A percentile compares a stretch with the other conserved stretches of the same genome.
These are phyloP conservation scores for Leishmania mexicana DNA, from an alignment of 208 protist species.

Conservation along the genomic window DNA sequence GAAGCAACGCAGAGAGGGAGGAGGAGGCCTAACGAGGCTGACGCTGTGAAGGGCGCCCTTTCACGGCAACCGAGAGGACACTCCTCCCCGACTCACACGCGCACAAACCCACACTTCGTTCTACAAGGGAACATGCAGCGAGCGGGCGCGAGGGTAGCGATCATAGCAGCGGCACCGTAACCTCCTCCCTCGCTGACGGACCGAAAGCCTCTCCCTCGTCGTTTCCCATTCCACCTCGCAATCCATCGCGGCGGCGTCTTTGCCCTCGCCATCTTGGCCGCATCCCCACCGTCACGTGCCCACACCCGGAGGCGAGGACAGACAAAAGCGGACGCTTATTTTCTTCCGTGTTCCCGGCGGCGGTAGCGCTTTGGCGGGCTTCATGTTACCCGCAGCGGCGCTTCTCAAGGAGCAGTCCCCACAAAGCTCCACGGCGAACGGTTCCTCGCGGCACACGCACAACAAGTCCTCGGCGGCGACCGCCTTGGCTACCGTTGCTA, in stretches of 20 bases:
- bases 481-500: not conserved
- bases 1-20: not conserved
- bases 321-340: not conserved
- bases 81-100: not conserved
- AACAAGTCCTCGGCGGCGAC: slow-evolving; percentile 15
- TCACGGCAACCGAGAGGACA: not conserved
- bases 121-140: not conserved
- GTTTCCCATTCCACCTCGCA: not conserved
- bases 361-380: not conserved
- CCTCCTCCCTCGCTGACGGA: not conserved
- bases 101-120: not conserved
- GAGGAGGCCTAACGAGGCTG: not conserved
- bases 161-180: not conserved
- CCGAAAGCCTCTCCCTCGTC: not conserved
- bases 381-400: not conserved
- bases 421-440: slow-evolving; percentile 1
- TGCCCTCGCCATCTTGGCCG: not conserved
- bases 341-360: not conserved
- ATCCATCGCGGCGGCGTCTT: not conserved
- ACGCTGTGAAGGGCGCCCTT: not conserved
- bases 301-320: not conserved
- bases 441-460: not conserved
- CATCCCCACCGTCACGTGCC: not conserved
- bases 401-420: not conserved
- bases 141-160: not conserved